A percentile compares a stretch with the other conserved stretches of the same genome.
Evolutionary conservation across 1,284 basidiomycete species (phyloP).

Genomic region (Peniophora sp.): DNA sequence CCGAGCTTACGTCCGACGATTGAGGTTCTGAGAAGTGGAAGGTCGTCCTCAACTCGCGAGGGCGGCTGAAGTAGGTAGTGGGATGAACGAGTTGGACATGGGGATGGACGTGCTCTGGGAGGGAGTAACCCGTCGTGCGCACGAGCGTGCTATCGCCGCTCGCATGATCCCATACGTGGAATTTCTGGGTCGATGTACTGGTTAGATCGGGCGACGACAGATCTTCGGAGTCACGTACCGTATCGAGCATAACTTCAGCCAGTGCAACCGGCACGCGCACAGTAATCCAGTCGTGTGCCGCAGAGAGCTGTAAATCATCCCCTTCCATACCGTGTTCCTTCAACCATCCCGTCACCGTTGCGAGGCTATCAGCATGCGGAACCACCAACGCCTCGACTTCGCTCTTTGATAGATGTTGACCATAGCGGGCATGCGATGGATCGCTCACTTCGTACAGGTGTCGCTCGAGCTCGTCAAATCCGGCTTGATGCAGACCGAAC

Average conservation of each 20-base stretch:
- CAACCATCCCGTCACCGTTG: conserved; percentile 55
- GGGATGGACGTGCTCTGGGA: conserved; percentile 50
- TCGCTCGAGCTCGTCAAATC: conserved; percentile 49
- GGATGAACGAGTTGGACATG: conserved; percentile 71
- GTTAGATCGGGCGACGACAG: neutral
- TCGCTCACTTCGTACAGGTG: conserved; percentile 63
- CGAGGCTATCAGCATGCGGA: conserved; percentile 45
- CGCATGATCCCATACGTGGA: conserved; percentile 42
- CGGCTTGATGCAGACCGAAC: conserved; percentile 57
- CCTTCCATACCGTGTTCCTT: conserved; percentile 43
- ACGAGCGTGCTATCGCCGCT: conserved; percentile 45
- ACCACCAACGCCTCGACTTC: conserved; percentile 55
- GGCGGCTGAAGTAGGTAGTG: conserved; percentile 61
- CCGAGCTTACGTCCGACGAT: conserved; percentile 6
- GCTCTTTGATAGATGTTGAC: conserved; percentile 56
- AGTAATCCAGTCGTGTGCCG: conserved; percentile 63
- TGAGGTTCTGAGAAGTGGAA: conserved; percentile 25
- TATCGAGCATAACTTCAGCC: conserved; percentile 35
- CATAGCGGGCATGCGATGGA: conserved; percentile 35
- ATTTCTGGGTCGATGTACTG: conserved; percentile 5
- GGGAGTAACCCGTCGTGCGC: conserved; percentile 61
- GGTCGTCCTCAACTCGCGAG: conserved; percentile 37
- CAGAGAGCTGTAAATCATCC: conserved; percentile 39
- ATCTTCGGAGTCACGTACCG: conserved; percentile 1
- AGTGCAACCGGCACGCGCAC: conserved; percentile 48